A percentile compares a stretch with the other conserved stretches of the same genome.
Evolutionary conservation across 257 asterid species (phyloP).

Genomic region (Solanum chmielewskii): DNA sequence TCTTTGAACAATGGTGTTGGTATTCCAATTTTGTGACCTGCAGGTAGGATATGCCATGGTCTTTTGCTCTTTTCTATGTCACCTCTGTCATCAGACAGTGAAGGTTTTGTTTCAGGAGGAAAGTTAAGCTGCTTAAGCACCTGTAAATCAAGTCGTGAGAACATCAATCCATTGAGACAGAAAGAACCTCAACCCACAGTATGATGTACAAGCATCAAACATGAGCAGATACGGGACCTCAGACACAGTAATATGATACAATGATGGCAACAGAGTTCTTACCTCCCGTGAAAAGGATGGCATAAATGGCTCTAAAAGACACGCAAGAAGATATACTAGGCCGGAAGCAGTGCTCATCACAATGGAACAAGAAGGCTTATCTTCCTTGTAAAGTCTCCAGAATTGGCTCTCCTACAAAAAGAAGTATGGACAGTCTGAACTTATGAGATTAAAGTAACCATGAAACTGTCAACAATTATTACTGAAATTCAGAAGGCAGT

Average conservation of each 20-base stretch:
- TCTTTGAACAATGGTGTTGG: constrained; percentile 75
- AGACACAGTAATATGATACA: neutral
- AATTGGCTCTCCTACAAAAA: constrained; percentile 68
- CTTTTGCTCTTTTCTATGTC: constrained; percentile 63
- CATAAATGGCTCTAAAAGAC: constrained; percentile 88
- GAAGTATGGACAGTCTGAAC: neutral
- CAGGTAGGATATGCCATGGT: constrained; percentile 79
- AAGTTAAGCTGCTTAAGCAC: constrained; percentile 93
- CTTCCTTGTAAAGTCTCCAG: constrained; percentile 97
- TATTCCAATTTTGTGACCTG: constrained; percentile 82
- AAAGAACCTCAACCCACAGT: neutral
- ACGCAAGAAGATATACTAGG: constrained; percentile 84
- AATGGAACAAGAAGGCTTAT: constrained; percentile 47
- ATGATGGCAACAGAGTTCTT: neutral
- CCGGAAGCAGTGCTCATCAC: constrained; percentile 90
- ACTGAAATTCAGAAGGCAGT: neutral
- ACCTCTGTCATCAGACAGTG: constrained; percentile 62
- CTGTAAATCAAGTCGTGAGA: constrained; percentile 17
- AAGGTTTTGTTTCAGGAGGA: constrained; percentile 43
- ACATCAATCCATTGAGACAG: neutral
- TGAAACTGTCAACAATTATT: neutral
- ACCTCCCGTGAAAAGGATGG: constrained; percentile 90
- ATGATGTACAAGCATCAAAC: neutral
- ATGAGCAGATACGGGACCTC: neutral
- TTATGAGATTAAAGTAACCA: neutral